Base-by-base conservation (phyloP, 345 rosid species). In the Eucalyptus pauciflora region DNA sequence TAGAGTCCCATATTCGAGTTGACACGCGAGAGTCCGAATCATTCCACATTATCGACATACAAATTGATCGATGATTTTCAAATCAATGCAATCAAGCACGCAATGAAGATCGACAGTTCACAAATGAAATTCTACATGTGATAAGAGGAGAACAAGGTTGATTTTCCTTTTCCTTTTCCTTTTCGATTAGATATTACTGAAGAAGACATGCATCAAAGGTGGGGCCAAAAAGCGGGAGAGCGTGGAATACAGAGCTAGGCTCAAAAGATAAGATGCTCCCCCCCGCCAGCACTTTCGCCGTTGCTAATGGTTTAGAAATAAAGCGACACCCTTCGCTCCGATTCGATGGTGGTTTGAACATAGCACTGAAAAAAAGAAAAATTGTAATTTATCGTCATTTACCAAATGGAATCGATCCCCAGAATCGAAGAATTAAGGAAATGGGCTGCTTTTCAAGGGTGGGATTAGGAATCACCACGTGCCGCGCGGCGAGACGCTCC, bases 21-120 rank as follows among this genome's bases (percentile, higher is more conserved):
- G 81, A 71, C 14, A 71, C 2, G 1, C 6, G 7, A 33, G 27
- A 17, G 25, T 71, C 1, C 2, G 7, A 11, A 71, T 71, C 81
- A 18, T 3, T 41, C 13, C 13, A 0, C 0, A 18, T 17, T 8
- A 33, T 71, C 14, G 3, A 71, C 81, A 37, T 8, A 18, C 6
- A n/a, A 20, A 18, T 76, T 3, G 46, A 20, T 20, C 8, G 15
- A 11, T 41, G 15, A 6, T 20, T 24, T 0, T 41, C 83, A 71
- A 37, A 71, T 18, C 24, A 24, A 76, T 18, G 83, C 27, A 3
- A 76, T 2, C 46, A 18, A 18, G 81, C 12, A 33, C 1, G 45
- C 81, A 20, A 37, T 3, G 46, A 37, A 71, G 81, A 18, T 33
- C 27, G 22, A 18, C 0, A 18, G 81, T 5, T 37, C 45, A 18